A percentile compares a stretch with the other conserved stretches of the same genome.
Evolutionary conservation across 805 yeast species (phyloP).

Genomic region (Kodamaea kaohsiungensis): DNA sequence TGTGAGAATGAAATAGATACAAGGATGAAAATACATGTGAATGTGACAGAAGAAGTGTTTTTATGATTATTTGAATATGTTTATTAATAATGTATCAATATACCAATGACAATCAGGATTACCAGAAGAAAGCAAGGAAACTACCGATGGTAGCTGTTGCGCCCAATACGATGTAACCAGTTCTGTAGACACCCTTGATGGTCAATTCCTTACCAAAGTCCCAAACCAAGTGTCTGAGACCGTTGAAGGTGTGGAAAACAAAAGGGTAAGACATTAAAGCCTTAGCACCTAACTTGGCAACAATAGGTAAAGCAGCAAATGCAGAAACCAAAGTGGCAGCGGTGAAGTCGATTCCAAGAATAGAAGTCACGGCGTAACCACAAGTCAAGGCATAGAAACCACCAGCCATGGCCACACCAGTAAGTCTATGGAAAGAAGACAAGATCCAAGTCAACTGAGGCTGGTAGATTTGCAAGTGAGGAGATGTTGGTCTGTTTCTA

Average conservation of each 20-base stretch:
- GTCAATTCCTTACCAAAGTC: conserved; percentile 82
- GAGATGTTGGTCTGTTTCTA: conserved; percentile 84
- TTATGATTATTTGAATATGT: too few relatives aligned
- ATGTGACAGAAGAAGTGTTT: too few relatives aligned
- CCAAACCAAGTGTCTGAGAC: conserved; percentile 93
- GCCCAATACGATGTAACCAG: conserved; percentile 84
- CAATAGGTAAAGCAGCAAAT: conserved; percentile 64
- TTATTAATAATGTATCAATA: not conserved
- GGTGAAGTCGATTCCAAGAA: conserved; percentile 57
- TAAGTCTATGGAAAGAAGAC: conserved; percentile 82
- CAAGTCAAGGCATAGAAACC: conserved; percentile 78
- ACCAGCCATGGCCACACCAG: conserved; percentile 81
- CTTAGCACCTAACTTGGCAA: conserved; percentile 64
- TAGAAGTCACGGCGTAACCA: conserved; percentile 68
- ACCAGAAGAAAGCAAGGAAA: conserved; percentile 43
- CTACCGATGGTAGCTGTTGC: conserved; percentile 60
- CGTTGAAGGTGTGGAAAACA: conserved; percentile 83
- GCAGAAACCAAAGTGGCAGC: conserved; percentile 52
- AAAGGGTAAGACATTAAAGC: conserved; percentile 77
- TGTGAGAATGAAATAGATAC: too few relatives aligned
- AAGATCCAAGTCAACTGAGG: conserved; percentile 86
- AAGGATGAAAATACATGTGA: too few relatives aligned
- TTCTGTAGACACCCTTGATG: conserved; percentile 84
- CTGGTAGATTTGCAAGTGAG: conserved; percentile 86
- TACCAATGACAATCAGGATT: not conserved